Conservation (phyloP, 345 rosid genomes). For the Bruguiera sexangula region DNA sequence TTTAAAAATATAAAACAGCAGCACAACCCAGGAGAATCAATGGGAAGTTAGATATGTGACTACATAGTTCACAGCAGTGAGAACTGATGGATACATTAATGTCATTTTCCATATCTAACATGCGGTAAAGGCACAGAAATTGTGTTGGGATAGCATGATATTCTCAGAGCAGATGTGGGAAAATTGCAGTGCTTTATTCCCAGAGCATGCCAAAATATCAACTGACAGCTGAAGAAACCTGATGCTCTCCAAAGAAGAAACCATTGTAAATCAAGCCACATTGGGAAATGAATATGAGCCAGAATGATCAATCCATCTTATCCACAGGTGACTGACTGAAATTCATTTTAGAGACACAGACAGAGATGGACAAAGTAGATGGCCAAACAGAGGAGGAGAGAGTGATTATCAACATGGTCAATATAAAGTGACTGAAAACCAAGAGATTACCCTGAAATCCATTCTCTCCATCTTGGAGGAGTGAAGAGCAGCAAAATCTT, state of each 20-base stretch:
- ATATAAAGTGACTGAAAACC: not conserved
- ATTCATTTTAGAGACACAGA: not conserved
- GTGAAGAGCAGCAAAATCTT: constrained; percentile 44
- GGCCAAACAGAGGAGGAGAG: not conserved
- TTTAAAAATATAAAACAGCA: not conserved
- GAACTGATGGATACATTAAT: not conserved
- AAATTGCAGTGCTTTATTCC: not conserved
- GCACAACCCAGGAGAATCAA: not conserved
- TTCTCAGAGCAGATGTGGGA: no score
- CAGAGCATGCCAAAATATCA: not conserved
- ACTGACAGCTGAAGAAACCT: not conserved
- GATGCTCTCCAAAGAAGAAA: not conserved
- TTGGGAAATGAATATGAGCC: not conserved
- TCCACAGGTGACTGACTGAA: no score
- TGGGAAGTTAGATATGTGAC: not conserved
- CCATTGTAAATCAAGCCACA: not conserved
- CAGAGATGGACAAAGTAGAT: not conserved
- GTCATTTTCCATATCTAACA: not conserved
- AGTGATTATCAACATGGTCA: not conserved
- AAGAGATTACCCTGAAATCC: constrained; percentile 52
- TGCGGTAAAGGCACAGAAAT: not conserved
- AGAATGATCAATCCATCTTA: not conserved
- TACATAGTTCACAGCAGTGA: not conserved
- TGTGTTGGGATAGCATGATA: no score
- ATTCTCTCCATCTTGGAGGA: constrained; percentile 47